Evolutionary conservation across 495 filamentous ascomycete species (phyloP).

Genomic region (Aspergillus baeticus): DNA sequence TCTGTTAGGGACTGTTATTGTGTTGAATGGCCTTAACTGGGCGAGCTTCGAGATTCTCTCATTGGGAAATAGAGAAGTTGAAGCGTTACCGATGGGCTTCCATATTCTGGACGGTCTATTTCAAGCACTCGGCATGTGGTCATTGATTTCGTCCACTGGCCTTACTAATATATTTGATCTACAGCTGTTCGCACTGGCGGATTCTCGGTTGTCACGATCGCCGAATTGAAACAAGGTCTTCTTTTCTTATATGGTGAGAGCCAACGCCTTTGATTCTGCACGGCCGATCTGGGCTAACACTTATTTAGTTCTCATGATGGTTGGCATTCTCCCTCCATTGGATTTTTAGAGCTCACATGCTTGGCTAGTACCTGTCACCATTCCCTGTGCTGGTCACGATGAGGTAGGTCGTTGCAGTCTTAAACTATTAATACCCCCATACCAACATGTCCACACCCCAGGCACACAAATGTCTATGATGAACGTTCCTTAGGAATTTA

Average conservation of each 20-base stretch:
- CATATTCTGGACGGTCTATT: slow-evolving; percentile 78
- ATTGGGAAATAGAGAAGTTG: slow-evolving; percentile 65
- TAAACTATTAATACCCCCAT: too few species aligned
- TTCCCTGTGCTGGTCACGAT: slow-evolving; percentile 60
- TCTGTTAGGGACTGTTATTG: slow-evolving; percentile 67
- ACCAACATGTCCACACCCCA: too few species aligned
- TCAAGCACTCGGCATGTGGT: slow-evolving; percentile 55
- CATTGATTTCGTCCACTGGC: too few species aligned
- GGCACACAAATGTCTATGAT: slow-evolving; percentile 73
- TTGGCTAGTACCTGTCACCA: slow-evolving; percentile 56
- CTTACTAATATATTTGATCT: too few species aligned
- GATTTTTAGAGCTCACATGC: too few species aligned
- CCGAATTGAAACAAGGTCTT: slow-evolving; percentile 66
- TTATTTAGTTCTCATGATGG: slow-evolving; percentile 71
- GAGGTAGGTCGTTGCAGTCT: slow-evolving; percentile 21
- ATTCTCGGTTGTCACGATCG: slow-evolving; percentile 77
- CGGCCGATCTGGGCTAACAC: too few species aligned
- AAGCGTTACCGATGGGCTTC: slow-evolving; percentile 52
- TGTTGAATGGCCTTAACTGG: slow-evolving; percentile 82
- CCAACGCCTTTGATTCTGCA: too few species aligned
- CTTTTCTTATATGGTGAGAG: slow-evolving; percentile 63
- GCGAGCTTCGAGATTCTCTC: slow-evolving; percentile 76
- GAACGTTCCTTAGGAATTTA: slow-evolving; percentile 73
- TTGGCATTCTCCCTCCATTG: too few species aligned
- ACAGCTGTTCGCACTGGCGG: slow-evolving; percentile 74